Conservation (phyloP, 805 yeast species). For the Saccharomycopsis vini region DNA sequence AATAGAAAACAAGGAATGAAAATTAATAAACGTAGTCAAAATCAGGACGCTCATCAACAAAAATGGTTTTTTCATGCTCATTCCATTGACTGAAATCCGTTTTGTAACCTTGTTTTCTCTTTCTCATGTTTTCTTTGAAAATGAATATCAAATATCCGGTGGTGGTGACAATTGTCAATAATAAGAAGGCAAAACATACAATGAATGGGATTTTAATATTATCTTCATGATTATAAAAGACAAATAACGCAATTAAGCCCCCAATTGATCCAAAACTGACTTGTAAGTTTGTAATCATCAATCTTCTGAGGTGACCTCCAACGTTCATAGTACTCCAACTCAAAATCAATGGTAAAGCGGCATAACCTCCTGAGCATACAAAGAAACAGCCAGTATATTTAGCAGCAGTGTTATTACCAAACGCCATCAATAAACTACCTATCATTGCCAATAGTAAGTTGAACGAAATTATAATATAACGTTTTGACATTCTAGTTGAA, state of each 20-base stretch:
- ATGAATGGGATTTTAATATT: conserved; percentile 8
- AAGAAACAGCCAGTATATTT: conserved; percentile 56
- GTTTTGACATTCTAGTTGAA: conserved; percentile 45
- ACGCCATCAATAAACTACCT: conserved; percentile 42
- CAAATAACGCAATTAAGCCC: conserved; percentile 8
- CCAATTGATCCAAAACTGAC: conserved; percentile 69
- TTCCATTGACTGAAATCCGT: conserved; percentile 1
- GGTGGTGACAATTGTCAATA: not conserved
- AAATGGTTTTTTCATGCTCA: conserved; percentile 3
- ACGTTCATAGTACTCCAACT: conserved; percentile 41
- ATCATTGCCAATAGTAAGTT: conserved; percentile 33
- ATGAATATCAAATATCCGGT: conserved; percentile 1
- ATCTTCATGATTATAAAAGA: conserved; percentile 10
- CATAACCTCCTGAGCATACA: conserved; percentile 46
- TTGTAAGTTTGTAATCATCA: conserved; percentile 49
- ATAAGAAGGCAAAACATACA: conserved; percentile 1
- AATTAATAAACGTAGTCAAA: conserved; percentile 10
- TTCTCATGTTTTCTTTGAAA: conserved; percentile 5
- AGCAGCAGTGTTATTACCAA: conserved; percentile 27
- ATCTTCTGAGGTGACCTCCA: conserved; percentile 48
- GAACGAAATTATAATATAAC: conserved; percentile 33
- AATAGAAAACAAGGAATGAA: too few species aligned
- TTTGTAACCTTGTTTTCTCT: conserved; percentile 10
- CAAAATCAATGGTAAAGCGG: conserved; percentile 56
- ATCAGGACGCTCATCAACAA: conserved; percentile 13